Evolutionary conservation across 192 early-diverging fungal genomes (phyloP).

Genomic region (Rhizoclosmatium sp.): DNA sequence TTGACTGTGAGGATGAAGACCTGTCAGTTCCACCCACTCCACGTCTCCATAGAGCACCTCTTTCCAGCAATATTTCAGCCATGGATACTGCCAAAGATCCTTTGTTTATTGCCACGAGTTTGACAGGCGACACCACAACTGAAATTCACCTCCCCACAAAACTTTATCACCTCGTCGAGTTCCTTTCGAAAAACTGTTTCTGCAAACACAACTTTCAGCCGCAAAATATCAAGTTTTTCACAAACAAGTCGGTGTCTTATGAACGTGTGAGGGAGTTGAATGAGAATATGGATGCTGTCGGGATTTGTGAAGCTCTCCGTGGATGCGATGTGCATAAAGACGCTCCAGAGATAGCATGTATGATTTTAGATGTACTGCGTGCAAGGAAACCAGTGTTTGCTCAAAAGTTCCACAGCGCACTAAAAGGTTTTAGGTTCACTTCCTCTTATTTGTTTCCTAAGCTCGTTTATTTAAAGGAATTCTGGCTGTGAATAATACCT

Average conservation of each 20-base stretch:
- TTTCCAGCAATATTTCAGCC: background rate
- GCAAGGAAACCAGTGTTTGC: background rate
- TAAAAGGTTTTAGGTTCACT: conserved; percentile 17
- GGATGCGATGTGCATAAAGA: conserved; percentile 3
- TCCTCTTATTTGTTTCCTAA: background rate
- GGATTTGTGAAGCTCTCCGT: conserved; percentile 5
- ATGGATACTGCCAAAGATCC: conserved; percentile 34
- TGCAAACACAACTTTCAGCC: conserved; percentile 7
- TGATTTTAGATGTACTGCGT: background rate
- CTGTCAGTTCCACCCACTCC: conserved; percentile 21
- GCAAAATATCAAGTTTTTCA: conserved; percentile 18
- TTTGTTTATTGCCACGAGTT: background rate
- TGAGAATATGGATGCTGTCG: conserved; percentile 8
- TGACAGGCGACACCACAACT: background rate
- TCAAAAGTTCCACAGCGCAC: conserved; percentile 28
- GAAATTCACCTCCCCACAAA: conserved; percentile 16
- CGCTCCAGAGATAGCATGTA: conserved; percentile 2
- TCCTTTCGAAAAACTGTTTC: background rate
- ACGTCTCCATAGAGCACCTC: background rate
- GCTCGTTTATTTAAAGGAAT: conserved; percentile 13
- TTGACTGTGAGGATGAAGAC: conserved; percentile 29
- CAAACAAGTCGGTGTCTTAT: too few relatives aligned
- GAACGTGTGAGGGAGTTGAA: background rate
- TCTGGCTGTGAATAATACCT: conserved; percentile 19
- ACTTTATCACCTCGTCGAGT: conserved; percentile 19